Conservation (phyloP, 805 yeast species). For the Kuraishia floccosa region DNA sequence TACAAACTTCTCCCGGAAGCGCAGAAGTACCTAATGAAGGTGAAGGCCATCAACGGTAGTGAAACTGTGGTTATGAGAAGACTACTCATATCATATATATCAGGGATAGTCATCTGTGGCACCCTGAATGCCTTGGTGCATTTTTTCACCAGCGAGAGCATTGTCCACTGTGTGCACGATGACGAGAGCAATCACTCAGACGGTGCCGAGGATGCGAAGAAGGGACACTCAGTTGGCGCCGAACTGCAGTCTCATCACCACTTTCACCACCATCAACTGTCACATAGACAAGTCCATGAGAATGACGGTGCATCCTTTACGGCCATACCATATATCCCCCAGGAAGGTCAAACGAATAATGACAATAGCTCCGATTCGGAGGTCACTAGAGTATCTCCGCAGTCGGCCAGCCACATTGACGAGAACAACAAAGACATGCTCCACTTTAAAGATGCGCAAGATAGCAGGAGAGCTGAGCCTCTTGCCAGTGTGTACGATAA, state of each 20-base stretch:
- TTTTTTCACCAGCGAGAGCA: conserved; percentile 63
- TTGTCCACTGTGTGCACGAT: conserved; percentile 75
- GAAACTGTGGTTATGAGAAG: conserved; percentile 24
- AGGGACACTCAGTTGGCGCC: too few relatives aligned
- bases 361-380: too few relatives aligned
- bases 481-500: conserved; percentile 1
- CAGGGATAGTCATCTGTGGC: conserved; percentile 54
- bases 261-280: too few relatives aligned
- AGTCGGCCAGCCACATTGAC: too few relatives aligned
- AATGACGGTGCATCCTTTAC: too few relatives aligned
- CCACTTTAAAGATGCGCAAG: neutral
- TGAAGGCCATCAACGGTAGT: conserved; percentile 13
- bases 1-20: conserved; percentile 71
- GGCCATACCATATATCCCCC: too few relatives aligned
- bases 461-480: neutral
- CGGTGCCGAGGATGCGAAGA: too few relatives aligned
- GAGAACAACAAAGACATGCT: neutral
- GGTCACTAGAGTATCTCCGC: too few relatives aligned
- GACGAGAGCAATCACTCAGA: conserved; percentile 11
- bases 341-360: too few relatives aligned
- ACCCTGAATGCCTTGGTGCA: conserved; percentile 58
- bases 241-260: conserved; percentile 8
- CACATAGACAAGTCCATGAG: too few relatives aligned
- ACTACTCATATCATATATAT: conserved; percentile 23
- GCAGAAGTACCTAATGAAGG: conserved; percentile 25